Evolutionary conservation across 2,329 filamentous ascomycete species (phyloP).

Genomic region (Akanthomyces uredinophilus): DNA sequence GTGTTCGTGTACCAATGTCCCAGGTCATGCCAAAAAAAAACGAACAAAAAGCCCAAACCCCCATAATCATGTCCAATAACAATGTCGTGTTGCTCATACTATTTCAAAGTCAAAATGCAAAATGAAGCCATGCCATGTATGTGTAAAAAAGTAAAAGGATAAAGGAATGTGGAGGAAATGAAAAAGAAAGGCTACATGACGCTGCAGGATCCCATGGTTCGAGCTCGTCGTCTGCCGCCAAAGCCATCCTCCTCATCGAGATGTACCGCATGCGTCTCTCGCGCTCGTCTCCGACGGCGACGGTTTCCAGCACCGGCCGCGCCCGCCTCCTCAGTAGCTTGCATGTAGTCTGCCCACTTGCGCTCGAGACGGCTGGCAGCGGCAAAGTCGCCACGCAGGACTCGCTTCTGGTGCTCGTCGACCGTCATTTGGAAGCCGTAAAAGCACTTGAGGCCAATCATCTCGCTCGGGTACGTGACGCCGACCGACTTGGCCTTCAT

Average conservation of each 20-base stretch:
- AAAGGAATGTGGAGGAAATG: background rate
- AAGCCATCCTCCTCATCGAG: constrained; percentile 73
- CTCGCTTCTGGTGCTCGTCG: constrained; percentile 85
- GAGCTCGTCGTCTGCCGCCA: constrained; percentile 54
- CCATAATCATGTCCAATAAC: background rate
- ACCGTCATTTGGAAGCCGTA: constrained; percentile 95
- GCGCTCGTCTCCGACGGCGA: constrained; percentile 67
- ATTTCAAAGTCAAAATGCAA: background rate
- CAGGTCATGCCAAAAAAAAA: background rate
- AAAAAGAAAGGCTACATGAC: constrained; percentile 50
- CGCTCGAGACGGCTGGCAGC: constrained; percentile 75
- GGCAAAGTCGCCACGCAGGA: constrained; percentile 68
- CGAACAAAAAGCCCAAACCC: background rate
- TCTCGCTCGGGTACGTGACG: constrained; percentile 64
- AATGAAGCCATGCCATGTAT: background rate
- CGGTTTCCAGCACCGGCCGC: constrained; percentile 60
- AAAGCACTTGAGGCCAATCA: constrained; percentile 87
- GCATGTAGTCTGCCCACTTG: constrained; percentile 94
- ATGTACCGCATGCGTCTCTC: constrained; percentile 76
- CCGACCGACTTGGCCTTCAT: constrained; percentile 42
- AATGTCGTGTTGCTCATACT: background rate
- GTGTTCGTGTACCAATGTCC: constrained; percentile 6
- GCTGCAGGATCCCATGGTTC: constrained; percentile 56
- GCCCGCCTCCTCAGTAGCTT: constrained; percentile 79
- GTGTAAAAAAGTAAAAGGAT: background rate